Base-by-base conservation (phyloP, 2,329 filamentous ascomycete species). In the Seiridium cupressi region DNA sequence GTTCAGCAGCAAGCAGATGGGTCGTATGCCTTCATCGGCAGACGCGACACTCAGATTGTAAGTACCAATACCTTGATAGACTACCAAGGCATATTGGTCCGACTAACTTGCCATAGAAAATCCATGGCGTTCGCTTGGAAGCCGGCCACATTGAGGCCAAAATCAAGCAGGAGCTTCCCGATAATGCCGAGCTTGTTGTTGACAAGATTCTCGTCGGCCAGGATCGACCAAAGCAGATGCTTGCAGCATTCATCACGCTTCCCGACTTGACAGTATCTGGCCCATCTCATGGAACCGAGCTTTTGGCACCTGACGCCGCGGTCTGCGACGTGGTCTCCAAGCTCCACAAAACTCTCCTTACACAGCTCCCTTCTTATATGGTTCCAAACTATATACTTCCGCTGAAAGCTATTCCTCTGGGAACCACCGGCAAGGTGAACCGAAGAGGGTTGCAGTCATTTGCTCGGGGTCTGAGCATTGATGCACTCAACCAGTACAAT, bases 1-100 rank as follows among this genome's bases (percentile, higher is more conserved):
- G 51, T 44, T n/a, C 36, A 55, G 51, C 40, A 44, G n/a, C 36
- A 55, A 11, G 4, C 51, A 7, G 51, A 55, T 55, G 51, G 51
- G 11, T 9, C 51, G 5, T 44, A 44, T 44, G 36, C 36, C 10
- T 55, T 55, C n/a, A 55, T 55, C 38, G 51, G 51, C 9, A 42
- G 51, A 42, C 36, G 40, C 18, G 51, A 55, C 38, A 55, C 51
- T 2, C 51, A 55, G 51, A 66, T 79, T 38, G 47, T 49, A 49
- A 49, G 47, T 31, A 9, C 26, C 18, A 11, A 8, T 26, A 2
- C 18, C 18, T 26, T 26, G 18, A 26, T 26, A 26, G 18, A 26
- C 18, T 26, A 26, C 18, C 18, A 26, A 26, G 18, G 18, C 18
- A 26, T 26, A 1, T 26, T 26, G 2, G 18, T 26, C 18, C 8